phyloP scores from a whole-genome alignment of 2,329 filamentous ascomycete species.

The Ophiocordyceps robertsii region DNA sequence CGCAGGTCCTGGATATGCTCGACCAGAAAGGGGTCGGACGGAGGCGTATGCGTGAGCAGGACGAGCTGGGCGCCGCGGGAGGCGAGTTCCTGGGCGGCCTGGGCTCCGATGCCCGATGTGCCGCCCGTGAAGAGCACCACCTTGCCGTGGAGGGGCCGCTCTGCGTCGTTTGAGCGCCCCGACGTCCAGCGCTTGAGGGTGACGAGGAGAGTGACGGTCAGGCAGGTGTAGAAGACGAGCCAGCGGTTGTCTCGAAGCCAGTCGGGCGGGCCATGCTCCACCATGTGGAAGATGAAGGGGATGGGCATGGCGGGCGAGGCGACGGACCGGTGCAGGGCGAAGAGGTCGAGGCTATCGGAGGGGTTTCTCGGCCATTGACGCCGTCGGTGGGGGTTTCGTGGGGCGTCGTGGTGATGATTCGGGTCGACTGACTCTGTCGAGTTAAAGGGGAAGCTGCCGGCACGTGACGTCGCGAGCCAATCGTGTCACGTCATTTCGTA shows the following conservation, averaged over 20 bases:
- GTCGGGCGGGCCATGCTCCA: conserved; percentile 34
- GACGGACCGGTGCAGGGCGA: background rate
- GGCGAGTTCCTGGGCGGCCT: conserved; percentile 62
- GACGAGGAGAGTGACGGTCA: conserved; percentile 23
- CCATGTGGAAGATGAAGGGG: conserved; percentile 32
- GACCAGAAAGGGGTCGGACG: conserved; percentile 75
- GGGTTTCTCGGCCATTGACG: background rate
- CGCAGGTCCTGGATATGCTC: conserved; percentile 89
- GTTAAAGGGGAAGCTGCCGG: too few species aligned
- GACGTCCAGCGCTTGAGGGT: conserved; percentile 61
- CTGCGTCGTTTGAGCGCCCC: conserved; percentile 60
- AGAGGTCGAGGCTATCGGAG: background rate
- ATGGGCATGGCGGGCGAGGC: conserved; percentile 31
- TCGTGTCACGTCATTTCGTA: too few species aligned
- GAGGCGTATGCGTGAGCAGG: conserved; percentile 70
- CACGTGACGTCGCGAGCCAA: too few species aligned
- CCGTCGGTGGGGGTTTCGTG: too few species aligned
- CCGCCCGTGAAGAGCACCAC: conserved; percentile 90
- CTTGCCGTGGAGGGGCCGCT: conserved; percentile 82
- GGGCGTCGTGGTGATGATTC: too few species aligned
- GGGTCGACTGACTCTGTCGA: too few species aligned
- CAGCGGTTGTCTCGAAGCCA: conserved; percentile 32
- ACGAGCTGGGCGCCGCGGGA: conserved; percentile 77
- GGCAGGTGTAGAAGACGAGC: conserved; percentile 25
- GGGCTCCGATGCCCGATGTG: conserved; percentile 82